Conservation (phyloP, 305 asterid species). For the Ilex paraguariensis region DNA sequence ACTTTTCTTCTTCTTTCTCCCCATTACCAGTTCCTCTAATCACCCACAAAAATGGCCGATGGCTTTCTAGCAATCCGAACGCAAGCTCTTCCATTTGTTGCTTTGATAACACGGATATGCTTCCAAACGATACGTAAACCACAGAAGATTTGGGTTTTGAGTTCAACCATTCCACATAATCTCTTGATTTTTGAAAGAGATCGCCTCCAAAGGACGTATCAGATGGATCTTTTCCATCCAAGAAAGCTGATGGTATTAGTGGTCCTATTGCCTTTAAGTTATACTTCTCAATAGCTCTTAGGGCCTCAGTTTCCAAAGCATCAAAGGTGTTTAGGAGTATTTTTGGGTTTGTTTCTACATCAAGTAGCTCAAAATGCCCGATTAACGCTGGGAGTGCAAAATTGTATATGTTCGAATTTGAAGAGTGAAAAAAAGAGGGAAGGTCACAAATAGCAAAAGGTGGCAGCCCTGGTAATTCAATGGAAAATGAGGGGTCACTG, state of each 20-base stretch:
- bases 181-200: no score
- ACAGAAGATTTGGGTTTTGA: no score
- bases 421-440: neutral
- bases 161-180: no score
- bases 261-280: neutral
- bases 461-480: no score
- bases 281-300: conserved; percentile 3
- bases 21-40: neutral
- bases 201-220: no score
- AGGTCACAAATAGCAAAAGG: neutral
- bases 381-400: neutral
- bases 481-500: neutral
- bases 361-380: neutral
- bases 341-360: conserved; percentile 8
- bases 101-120: no score
- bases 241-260: no score
- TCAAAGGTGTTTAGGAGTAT: conserved; percentile 18
- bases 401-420: neutral
- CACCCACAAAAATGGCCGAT: conserved; percentile 24
- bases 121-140: no score
- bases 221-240: no score
- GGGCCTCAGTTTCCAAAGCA: conserved; percentile 10
- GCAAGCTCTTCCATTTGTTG: neutral
- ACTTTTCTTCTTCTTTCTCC: neutral
- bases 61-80: conserved; percentile 7